phyloP scores from a whole-genome alignment of 495 filamentous ascomycete species.

The Pyronema domesticum region DNA sequence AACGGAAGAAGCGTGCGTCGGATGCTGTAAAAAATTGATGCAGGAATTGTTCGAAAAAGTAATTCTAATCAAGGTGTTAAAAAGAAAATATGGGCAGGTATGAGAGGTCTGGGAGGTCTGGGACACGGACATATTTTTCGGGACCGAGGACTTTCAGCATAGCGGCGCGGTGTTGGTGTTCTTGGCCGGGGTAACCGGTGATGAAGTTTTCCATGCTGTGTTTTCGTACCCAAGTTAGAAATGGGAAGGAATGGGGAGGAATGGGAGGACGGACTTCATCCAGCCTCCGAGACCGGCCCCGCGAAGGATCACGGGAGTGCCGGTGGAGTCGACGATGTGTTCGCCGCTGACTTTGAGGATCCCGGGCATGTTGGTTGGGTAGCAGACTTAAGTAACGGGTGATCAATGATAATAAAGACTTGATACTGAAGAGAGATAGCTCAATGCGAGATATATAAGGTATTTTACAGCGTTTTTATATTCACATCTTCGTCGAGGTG shows the following conservation, averaged over 20 bases:
- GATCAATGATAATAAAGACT: too few species aligned
- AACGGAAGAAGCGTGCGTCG: slow-evolving; percentile 44
- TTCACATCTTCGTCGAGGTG: too few species aligned
- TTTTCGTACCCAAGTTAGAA: too few species aligned
- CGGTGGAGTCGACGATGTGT: slow-evolving; percentile 30
- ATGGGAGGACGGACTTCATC: too few species aligned
- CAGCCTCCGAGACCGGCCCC: slow-evolving; percentile 20
- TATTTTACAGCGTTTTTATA: too few species aligned
- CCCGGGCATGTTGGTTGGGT: too few species aligned
- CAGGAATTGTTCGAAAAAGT: slow-evolving; percentile 34
- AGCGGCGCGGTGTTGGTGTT: slow-evolving; percentile 34
- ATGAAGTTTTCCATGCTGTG: slow-evolving; percentile 44
- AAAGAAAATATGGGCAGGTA: slow-evolving; percentile 9
- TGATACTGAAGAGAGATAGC: too few species aligned
- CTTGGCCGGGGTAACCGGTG: slow-evolving; percentile 37
- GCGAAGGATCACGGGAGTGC: slow-evolving; percentile 31
- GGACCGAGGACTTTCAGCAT: slow-evolving; percentile 25
- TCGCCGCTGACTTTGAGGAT: slow-evolving; percentile 19
- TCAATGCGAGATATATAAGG: too few species aligned
- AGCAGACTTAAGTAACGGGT: too few species aligned
- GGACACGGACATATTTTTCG: slow-evolving; percentile 32
- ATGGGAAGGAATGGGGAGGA: too few species aligned
- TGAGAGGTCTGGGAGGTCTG: slow-evolving; percentile 25
- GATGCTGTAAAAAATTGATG: slow-evolving; percentile 45
- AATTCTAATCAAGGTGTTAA: not conserved